Evolutionary conservation across 768 basidiomycete genomes (phyloP).

Genomic region (Dentipellis fragilis): DNA sequence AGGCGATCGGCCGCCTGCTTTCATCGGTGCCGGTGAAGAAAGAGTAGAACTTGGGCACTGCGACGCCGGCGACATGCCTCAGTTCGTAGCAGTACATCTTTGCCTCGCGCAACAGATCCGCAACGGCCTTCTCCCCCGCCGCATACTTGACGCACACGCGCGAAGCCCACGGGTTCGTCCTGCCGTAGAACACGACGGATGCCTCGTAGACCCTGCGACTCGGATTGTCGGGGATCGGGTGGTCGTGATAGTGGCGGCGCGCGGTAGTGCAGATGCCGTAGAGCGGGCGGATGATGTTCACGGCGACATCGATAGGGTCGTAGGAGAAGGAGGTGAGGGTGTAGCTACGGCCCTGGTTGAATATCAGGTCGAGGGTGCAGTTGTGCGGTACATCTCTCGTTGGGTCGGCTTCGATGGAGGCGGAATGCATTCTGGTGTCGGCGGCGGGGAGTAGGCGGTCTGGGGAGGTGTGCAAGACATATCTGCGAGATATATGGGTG

Average conservation of each 20-base stretch:
- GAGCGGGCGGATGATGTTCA: background rate
- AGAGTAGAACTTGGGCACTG: conserved; percentile 2
- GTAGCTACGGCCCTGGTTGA: background rate
- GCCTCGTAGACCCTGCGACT: conserved; percentile 6
- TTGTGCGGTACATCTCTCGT: background rate
- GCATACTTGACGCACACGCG: conserved; percentile 6
- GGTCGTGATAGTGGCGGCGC: background rate
- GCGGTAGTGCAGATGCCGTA: background rate
- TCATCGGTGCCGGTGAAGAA: conserved; percentile 2
- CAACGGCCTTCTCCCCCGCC: background rate
- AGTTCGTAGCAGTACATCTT: background rate
- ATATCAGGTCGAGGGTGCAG: background rate
- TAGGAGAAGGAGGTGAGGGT: background rate
- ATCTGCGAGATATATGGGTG: background rate
- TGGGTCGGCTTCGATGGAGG: background rate
- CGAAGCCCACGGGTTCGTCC: background rate
- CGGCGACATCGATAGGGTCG: background rate
- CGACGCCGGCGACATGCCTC: background rate
- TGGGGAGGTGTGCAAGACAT: background rate
- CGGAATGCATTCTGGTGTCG: background rate
- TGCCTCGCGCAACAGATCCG: background rate
- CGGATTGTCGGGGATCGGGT: background rate
- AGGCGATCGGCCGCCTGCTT: background rate
- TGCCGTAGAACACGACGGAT: background rate
- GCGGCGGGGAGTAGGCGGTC: background rate